Evolutionary conservation across 371 early-diverging fungal genomes (phyloP), one percentile per base, ranked within the genome.

Genomic region (Nematocida ironsii): DNA sequence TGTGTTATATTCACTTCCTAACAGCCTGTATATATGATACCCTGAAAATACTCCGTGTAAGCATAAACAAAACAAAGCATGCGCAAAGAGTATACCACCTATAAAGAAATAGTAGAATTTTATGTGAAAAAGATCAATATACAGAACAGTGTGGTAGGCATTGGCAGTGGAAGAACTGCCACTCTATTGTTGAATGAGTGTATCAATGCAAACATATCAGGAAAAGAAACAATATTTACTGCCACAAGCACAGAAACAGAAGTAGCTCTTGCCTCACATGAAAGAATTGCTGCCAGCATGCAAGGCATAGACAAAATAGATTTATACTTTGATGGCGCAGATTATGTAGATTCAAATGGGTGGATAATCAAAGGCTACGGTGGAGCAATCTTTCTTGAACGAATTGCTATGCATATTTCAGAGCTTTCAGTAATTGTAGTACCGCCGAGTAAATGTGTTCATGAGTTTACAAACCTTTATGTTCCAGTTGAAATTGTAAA

Each of bases 311-410:
- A 48, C n/a, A 39, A 40, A 20, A 47, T 86, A 11, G 86, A 86
- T 62, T 18, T 86, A 20, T 87, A 87, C 76, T 74, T 87, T 67
- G 87, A 87, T 58, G 81, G 85, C 4, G 82, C 86, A 55, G 87
- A 87, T 48, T 85, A 84, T 54, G 83, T 83, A 55, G 83, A 84
- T 60, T 52, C 25, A 3, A 27, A 60, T 25, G 84, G 83, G 2
- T 68, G 73, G 40, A 16, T 87, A 54, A 82, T 87, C 5, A 87
- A 87, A 58, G 87, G 87, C 11, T 67, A 69, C 13, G 86, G 87
- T 13, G 86, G 85, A 5, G 83, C 87, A 61, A 40, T 84, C 4
- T 62, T 73, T 4, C 66, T 66, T 16, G 87, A 87, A 71, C 86
- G 83, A 56, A 56, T 87, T 18, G 27, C 83, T n/a, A 70, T 69